Conservation (phyloP, 768 basidiomycete genomes). For the Lyophyllum shimeji region DNA sequence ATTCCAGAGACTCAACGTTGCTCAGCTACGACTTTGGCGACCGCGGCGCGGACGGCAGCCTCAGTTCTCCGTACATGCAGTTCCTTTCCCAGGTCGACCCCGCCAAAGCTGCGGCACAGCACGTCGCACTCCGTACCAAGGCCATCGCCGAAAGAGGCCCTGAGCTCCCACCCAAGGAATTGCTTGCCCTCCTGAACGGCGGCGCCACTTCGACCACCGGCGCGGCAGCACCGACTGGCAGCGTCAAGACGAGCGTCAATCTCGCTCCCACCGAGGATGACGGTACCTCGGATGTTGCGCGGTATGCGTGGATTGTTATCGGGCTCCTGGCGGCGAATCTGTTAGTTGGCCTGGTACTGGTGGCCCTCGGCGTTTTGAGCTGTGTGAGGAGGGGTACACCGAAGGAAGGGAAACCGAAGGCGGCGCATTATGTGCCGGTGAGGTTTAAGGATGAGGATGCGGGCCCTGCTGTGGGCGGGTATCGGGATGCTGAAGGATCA, state of each 20-base stretch:
- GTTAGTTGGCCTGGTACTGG: conserved; percentile 22
- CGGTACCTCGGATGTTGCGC: conserved; percentile 17
- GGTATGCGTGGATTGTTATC: conserved; percentile 25
- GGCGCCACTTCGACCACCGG: conserved; percentile 10
- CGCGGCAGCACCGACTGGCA: not conserved
- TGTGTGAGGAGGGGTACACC: conserved; percentile 23
- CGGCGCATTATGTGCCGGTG: conserved; percentile 2
- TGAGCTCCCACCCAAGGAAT: conserved; percentile 24
- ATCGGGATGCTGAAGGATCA: not conserved
- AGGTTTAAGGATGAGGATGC: not conserved
- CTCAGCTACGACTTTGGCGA: conserved; percentile 45
- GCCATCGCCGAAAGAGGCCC: conserved; percentile 23
- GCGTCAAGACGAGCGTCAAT: conserved; percentile 6
- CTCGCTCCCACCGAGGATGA: not conserved
- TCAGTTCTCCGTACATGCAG: conserved; percentile 35
- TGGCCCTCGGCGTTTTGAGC: conserved; percentile 23
- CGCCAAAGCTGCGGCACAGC: conserved; percentile 31
- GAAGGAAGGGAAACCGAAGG: not conserved
- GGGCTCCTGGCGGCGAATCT: conserved; percentile 27
- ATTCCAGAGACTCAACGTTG: not conserved
- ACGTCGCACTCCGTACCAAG: conserved; percentile 24
- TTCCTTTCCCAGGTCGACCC: conserved; percentile 36
- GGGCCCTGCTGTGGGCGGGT: not conserved
- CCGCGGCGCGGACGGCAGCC: conserved; percentile 2
- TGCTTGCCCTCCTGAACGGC: conserved; percentile 12